Percentiles rank a stretch among this genome's conserved stretches.
phyloP scores from a whole-genome alignment of 2,329 filamentous ascomycete genomes.

The Fusarium equiseti region DNA sequence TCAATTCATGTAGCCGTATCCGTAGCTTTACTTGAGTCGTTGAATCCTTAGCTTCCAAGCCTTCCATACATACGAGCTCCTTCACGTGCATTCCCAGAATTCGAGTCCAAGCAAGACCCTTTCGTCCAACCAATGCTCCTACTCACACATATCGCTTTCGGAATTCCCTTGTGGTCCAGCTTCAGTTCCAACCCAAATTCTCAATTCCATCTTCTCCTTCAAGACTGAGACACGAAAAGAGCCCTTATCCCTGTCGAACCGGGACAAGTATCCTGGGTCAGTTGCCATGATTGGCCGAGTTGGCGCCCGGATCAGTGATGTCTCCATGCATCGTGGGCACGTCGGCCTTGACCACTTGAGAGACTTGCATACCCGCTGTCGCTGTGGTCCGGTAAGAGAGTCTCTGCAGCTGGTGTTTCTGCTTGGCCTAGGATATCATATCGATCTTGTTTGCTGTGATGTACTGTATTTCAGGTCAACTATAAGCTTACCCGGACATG shows the following conservation, averaged over 20 bases:
- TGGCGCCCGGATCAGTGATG: slow-evolving; percentile 52
- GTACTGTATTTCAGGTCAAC: not conserved
- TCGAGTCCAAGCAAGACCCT: not conserved
- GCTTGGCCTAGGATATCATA: slow-evolving; percentile 1
- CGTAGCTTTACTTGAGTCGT: slow-evolving; percentile 1
- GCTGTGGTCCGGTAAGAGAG: slow-evolving; percentile 27
- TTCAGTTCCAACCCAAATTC: slow-evolving; percentile 11
- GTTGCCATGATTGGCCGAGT: slow-evolving; percentile 51
- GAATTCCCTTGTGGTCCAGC: not conserved
- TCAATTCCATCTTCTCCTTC: slow-evolving; percentile 22
- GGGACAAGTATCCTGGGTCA: slow-evolving; percentile 29
- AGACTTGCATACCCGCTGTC: slow-evolving; percentile 49
- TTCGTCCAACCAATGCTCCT: not conserved
- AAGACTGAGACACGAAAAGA: slow-evolving; percentile 34
- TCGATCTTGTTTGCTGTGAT: slow-evolving; percentile 19
- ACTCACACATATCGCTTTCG: not conserved
- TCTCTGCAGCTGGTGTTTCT: slow-evolving; percentile 30
- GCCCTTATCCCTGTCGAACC: slow-evolving; percentile 36
- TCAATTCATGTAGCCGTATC: not conserved
- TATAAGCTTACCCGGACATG: slow-evolving; percentile 1
- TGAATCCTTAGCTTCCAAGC: slow-evolving; percentile 2
- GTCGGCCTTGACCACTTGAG: slow-evolving; percentile 43
- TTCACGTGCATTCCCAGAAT: not conserved
- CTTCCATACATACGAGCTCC: not conserved
- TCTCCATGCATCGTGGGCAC: slow-evolving; percentile 44